Evolutionary conservation across 805 yeast species (phyloP).

Genomic region (Pichia phayaonensis): DNA sequence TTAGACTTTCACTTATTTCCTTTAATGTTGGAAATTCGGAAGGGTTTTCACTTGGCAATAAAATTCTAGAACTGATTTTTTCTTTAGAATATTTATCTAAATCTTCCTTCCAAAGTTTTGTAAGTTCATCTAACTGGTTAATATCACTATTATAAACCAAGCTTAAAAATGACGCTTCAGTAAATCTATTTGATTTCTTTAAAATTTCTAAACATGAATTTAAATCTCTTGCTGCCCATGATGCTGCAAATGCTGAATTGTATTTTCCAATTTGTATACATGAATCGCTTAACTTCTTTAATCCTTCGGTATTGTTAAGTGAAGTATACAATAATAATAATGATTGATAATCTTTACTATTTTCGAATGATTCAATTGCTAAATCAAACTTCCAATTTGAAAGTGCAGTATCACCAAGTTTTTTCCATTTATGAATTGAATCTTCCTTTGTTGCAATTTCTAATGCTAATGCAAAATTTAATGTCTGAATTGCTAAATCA

Average conservation of each 20-base stretch:
- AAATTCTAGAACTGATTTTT: constrained; percentile 55
- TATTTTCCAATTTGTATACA: constrained; percentile 73
- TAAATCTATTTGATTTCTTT: constrained; percentile 54
- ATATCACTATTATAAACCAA: constrained; percentile 53
- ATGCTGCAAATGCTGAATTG: constrained; percentile 86
- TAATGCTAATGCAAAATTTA: constrained; percentile 63
- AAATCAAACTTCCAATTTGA: constrained; percentile 68
- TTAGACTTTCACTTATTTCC: constrained; percentile 23
- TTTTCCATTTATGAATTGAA: constrained; percentile 76
- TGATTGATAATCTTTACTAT: constrained; percentile 77
- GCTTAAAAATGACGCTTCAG: constrained; percentile 83
- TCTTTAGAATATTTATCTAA: constrained; percentile 32
- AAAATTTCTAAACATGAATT: constrained; percentile 57
- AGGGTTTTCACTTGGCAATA: constrained; percentile 32
- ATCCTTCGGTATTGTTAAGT: constrained; percentile 57
- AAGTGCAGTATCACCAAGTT: constrained; percentile 82
- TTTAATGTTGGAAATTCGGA: constrained; percentile 36
- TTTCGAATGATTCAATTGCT: constrained; percentile 72
- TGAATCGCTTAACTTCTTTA: constrained; percentile 53
- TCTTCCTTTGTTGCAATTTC: constrained; percentile 50
- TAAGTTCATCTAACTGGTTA: constrained; percentile 35
- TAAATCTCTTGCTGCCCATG: constrained; percentile 78
- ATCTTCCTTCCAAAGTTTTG: constrained; percentile 61
- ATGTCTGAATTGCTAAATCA: constrained; percentile 77
- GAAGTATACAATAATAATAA: constrained; percentile 77